Evolutionary conservation across 306 rosid species (phyloP).

Genomic region (Medicago ruthenica): DNA sequence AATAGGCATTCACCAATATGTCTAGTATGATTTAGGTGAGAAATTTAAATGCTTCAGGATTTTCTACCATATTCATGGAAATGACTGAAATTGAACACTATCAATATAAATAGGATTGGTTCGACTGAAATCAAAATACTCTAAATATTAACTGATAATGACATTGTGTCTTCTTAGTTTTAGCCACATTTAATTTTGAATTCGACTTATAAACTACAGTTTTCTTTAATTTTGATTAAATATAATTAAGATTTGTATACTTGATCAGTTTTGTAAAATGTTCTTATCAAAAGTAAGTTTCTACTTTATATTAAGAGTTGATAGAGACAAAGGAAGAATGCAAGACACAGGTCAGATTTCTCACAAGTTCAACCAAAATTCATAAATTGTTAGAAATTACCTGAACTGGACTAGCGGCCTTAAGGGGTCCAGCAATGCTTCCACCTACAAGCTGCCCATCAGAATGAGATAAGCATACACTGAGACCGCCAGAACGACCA

Average conservation of each 20-base stretch:
- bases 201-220: background rate
- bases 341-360: constrained; percentile 24
- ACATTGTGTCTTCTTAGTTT: background rate
- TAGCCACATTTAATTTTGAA: constrained; percentile 8
- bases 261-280: background rate
- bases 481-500: constrained; percentile 78
- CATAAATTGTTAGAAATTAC: constrained; percentile 48
- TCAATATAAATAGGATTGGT: background rate
- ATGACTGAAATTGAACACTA: background rate
- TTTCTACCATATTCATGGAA: constrained; percentile 7
- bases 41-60: background rate
- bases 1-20: background rate
- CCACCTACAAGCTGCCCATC: constrained; percentile 92
- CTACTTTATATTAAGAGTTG: constrained; percentile 3
- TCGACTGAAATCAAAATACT: constrained; percentile 11
- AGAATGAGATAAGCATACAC: constrained; percentile 74
- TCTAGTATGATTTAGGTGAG: constrained; percentile 7
- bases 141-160: constrained; percentile 1
- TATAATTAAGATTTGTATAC: background rate
- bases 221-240: background rate
- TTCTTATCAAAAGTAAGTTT: constrained; percentile 2
- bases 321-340: constrained; percentile 12
- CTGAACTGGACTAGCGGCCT: constrained; percentile 92
- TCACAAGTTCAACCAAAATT: constrained; percentile 21
- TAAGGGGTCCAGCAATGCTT: constrained; percentile 87